Conservation (phyloP, 768 basidiomycete species). For the Leccinum longicurvipes region DNA sequence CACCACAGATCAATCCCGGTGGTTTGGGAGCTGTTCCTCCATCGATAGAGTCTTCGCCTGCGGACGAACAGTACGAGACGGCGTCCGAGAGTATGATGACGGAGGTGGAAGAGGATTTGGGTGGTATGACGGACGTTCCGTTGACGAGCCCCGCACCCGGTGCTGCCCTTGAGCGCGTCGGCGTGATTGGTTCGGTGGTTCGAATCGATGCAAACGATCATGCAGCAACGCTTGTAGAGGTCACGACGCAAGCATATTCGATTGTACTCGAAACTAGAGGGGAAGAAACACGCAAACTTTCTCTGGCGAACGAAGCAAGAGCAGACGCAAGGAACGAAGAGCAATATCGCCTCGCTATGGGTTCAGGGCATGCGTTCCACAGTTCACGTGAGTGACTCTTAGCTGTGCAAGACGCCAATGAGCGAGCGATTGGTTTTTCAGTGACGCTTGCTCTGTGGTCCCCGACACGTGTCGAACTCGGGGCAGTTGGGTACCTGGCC, state of each 20-base stretch:
- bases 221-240: constrained; percentile 21
- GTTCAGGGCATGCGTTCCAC: constrained; percentile 64
- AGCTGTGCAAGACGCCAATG: not conserved
- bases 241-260: not conserved
- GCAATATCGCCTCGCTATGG: constrained; percentile 55
- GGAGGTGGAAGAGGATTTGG: constrained; percentile 9
- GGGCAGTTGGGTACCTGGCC: constrained; percentile 72
- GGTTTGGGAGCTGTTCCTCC: not conserved
- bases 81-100: constrained; percentile 24
- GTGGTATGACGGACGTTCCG: constrained; percentile 15
- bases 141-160: constrained; percentile 16
- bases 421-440: constrained; percentile 16
- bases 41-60: constrained; percentile 17
- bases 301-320: constrained; percentile 36
- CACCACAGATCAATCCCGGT: not conserved
- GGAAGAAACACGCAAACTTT: constrained; percentile 21
- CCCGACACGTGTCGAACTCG: constrained; percentile 58
- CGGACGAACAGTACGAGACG: constrained; percentile 27
- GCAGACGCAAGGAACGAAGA: constrained; percentile 55
- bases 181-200: not conserved
- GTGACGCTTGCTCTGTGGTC: constrained; percentile 71
- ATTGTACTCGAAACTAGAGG: not conserved
- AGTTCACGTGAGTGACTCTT: constrained; percentile 48
- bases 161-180: not conserved
- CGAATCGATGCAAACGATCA: constrained; percentile 5